Conservation (phyloP, 2,329 filamentous ascomycete species). For the Stachybotrys chlorohalonatus region DNA sequence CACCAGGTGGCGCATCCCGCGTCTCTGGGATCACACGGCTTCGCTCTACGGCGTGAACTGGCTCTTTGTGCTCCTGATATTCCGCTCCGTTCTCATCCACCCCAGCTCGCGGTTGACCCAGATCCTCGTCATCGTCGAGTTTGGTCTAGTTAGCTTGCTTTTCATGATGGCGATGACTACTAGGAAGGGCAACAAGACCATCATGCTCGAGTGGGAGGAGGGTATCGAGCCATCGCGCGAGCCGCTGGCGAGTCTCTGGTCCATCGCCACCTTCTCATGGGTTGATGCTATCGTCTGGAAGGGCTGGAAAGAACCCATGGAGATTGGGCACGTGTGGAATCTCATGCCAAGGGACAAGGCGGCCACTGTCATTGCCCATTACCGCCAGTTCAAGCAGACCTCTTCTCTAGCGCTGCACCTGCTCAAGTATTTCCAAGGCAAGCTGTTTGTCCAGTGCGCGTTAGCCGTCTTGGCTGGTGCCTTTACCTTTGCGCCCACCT, state of each 20-base stretch:
- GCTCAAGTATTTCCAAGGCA: constrained; percentile 71
- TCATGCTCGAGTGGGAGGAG: constrained; percentile 82
- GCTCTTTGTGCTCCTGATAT: constrained; percentile 65
- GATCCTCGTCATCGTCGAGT: constrained; percentile 62
- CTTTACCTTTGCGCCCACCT: constrained; percentile 84
- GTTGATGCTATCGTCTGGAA: constrained; percentile 82
- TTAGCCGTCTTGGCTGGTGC: constrained; percentile 75
- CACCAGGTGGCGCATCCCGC: constrained; percentile 57
- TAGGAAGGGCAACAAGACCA: constrained; percentile 84
- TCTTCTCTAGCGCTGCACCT: constrained; percentile 71
- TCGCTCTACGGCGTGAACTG: constrained; percentile 75
- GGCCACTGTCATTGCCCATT: constrained; percentile 67
- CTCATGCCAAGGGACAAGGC: constrained; percentile 83
- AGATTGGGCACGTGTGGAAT: constrained; percentile 87
- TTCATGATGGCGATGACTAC: constrained; percentile 70
- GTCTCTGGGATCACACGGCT: constrained; percentile 89
- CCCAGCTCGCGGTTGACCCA: constrained; percentile 55
- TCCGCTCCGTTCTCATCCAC: constrained; percentile 79
- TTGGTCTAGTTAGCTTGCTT: constrained; percentile 64
- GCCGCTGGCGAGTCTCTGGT: constrained; percentile 80
- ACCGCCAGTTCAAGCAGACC: constrained; percentile 78
- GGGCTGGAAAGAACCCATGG: constrained; percentile 77
- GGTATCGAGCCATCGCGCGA: constrained; percentile 81
- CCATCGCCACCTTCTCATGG: constrained; percentile 82
- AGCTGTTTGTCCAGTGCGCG: constrained; percentile 65